Evolutionary conservation across 345 rosid genomes (phyloP).

Genomic region (Citropsis articulata): DNA sequence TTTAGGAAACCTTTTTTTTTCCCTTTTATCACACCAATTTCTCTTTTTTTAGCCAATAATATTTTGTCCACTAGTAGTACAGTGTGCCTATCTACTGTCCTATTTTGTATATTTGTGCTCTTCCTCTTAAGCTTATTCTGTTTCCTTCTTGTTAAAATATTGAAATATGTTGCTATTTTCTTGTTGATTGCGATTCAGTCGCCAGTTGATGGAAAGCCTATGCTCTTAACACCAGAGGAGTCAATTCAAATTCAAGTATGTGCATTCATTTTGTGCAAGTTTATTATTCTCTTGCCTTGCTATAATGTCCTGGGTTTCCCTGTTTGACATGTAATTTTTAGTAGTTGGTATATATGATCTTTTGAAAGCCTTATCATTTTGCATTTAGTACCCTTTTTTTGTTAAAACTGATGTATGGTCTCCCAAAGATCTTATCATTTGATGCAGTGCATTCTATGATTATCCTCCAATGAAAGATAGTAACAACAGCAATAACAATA

Average conservation of each 20-base stretch:
- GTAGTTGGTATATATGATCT: neutral
- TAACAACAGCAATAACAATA: neutral
- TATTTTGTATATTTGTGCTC: neutral
- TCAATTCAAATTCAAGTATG: conserved; percentile 81
- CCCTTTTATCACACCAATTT: neutral
- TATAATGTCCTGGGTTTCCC: neutral
- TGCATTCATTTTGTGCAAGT: neutral
- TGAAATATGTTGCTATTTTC: neutral
- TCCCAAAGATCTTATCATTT: neutral
- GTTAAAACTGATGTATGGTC: neutral
- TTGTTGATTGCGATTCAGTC: conserved; percentile 45
- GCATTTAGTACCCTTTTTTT: neutral
- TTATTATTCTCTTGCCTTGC: neutral
- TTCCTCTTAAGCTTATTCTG: conserved; percentile 2
- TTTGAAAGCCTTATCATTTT: neutral
- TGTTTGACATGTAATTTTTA: neutral
- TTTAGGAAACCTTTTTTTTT: neutral
- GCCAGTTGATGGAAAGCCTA: conserved; percentile 77
- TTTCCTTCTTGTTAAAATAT: neutral
- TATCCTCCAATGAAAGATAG: neutral
- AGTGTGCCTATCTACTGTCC: neutral
- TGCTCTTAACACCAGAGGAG: conserved; percentile 87
- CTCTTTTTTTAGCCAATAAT: neutral
- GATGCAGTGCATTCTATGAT: neutral
- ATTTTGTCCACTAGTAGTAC: neutral